These are phyloP conservation scores for Magnaporthiopsis rhizophila DNA, from an alignment of 2,329 filamentous ascomycete genomes.

Conservation along the genomic window DNA sequence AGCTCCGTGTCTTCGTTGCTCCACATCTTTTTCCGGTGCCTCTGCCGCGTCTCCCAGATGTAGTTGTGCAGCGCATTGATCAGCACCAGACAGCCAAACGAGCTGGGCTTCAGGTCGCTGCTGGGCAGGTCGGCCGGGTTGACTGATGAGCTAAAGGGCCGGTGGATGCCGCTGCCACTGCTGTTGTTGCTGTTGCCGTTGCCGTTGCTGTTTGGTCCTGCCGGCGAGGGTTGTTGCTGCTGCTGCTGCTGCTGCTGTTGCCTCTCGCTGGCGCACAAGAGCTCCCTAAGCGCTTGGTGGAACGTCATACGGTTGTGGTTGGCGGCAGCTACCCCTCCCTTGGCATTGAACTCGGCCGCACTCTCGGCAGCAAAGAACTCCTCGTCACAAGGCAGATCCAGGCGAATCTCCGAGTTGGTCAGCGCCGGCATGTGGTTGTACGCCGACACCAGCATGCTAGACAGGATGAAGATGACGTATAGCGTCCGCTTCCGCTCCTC, in stretches of 20 bases:
- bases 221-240: conserved; percentile 32
- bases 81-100: conserved; percentile 82
- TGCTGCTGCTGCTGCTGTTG: conserved; percentile 41
- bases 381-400: conserved; percentile 89
- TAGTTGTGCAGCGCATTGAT: conserved; percentile 97
- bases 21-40: conserved; percentile 83
- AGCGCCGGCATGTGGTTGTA: conserved; percentile 90
- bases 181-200: conserved; percentile 23
- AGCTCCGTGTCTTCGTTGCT: conserved; percentile 87
- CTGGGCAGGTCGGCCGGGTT: conserved; percentile 39
- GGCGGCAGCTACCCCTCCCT: conserved; percentile 63
- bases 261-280: conserved; percentile 68
- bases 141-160: conserved; percentile 35
- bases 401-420: conserved; percentile 85
- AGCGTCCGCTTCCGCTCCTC: conserved; percentile 93
- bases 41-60: conserved; percentile 93
- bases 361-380: conserved; percentile 81
- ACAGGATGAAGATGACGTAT: conserved; percentile 84
- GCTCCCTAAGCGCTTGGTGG: conserved; percentile 69
- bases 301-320: conserved; percentile 70
- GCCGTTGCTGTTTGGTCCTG: conserved; percentile 15
- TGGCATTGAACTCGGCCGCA: conserved; percentile 70
- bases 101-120: conserved; percentile 70
- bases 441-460: conserved; percentile 81
- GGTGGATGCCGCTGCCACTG: conserved; percentile 30